Evolutionary conservation across 2,329 filamentous ascomycete species (phyloP).

Genomic region (Sporothrix schenckii): DNA sequence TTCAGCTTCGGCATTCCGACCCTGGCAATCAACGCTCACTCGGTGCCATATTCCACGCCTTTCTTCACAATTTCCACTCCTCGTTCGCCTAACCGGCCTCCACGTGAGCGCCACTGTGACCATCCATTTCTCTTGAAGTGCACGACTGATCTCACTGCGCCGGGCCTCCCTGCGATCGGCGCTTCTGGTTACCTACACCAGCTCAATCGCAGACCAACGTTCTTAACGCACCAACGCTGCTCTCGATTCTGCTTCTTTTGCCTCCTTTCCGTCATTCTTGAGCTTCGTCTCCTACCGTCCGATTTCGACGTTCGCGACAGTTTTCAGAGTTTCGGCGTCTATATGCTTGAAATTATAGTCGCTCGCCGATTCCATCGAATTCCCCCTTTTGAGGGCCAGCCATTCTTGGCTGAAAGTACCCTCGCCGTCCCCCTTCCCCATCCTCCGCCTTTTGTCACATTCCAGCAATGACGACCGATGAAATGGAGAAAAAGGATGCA

Average conservation of each 20-base stretch:
- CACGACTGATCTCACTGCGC: constrained; percentile 2
- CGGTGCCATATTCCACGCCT: background rate
- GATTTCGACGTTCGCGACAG: background rate
- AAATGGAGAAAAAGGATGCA: constrained; percentile 17
- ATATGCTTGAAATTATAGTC: background rate
- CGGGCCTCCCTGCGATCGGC: constrained; percentile 16
- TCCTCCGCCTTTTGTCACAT: background rate
- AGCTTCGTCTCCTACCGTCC: background rate
- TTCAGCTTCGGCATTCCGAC: constrained; percentile 20
- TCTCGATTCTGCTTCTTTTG: background rate
- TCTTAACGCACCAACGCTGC: constrained; percentile 13
- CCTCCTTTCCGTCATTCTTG: too few species aligned
- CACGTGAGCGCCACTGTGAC: constrained; percentile 28
- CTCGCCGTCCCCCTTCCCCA: background rate
- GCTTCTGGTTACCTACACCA: constrained; percentile 25
- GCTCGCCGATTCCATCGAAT: background rate
- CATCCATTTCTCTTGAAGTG: background rate
- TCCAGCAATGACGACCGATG: constrained; percentile 23
- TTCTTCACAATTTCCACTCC: constrained; percentile 16
- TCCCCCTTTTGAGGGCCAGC: constrained; percentile 23
- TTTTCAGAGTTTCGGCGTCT: background rate
- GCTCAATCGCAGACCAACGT: constrained; percentile 9
- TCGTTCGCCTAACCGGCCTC: constrained; percentile 24
- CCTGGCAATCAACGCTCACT: constrained; percentile 3
- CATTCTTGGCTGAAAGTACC: constrained; percentile 17